Evolutionary conservation across 2,329 filamentous ascomycete genomes (phyloP), one percentile per base, ranked within the genome.

Genomic region (Curvularia verruculosa): DNA sequence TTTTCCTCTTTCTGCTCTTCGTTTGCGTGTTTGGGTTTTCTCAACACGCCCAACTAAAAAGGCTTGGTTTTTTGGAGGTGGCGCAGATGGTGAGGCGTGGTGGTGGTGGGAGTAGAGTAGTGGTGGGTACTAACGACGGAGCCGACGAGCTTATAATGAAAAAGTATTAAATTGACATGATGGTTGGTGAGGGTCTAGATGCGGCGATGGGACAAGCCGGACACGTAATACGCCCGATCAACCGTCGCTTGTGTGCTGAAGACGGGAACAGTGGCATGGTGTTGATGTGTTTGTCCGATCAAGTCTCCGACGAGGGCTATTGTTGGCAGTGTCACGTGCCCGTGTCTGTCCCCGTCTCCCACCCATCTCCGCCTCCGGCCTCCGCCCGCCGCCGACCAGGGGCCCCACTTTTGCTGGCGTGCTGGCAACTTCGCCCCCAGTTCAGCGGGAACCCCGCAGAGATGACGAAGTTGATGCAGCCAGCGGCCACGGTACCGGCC

Each of bases 391-490:
- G 54, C 59, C 50, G 13, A 41, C n/a, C n/a, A 8, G 3, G 19
- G 29, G 59, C 34, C 53, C 59, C 59, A 61, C 59, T 46, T 15
- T n/a, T 43, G 47, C n/a, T 51, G 26, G 54, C 54, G 59, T 56
- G 48, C 50, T 60, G 57, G 43, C 47, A 37, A 53, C 49, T 49
- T 56, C 52, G 53, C 45, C 52, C 56, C 47, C 40, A 46, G 50
- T 49, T 43, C 41, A 49, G 60, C 56, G 62, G 61, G 47, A 61
- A 59, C 64, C 64, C 64, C 61, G 64, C 61, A 62, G 53, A 47
- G 54, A 65, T 65, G 63, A 61, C 60, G 62, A 58, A 58, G 48
- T 43, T n/a, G 23, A 12, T 61, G 62, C 62, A 63, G 55, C 49
- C 41, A 39, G 44, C 52, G 51, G 58, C 29, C 48, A 45, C 54